Conservation (phyloP, 2,329 filamentous ascomycete genomes). For the Hortaea werneckii region DNA sequence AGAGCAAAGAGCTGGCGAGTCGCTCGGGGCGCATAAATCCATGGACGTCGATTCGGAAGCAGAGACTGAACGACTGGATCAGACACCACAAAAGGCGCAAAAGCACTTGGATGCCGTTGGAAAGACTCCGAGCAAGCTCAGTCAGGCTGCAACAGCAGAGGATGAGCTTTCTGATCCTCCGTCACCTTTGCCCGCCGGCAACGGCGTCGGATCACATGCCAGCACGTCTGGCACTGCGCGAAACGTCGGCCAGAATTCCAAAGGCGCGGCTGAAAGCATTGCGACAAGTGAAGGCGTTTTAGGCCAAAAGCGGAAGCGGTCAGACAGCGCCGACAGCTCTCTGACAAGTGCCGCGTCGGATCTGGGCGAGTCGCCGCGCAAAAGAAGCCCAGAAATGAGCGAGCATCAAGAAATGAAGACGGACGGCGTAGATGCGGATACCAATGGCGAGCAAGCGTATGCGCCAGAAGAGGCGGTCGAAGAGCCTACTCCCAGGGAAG, state of each 20-base stretch:
- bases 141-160: slow-evolving; percentile 44
- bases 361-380: slow-evolving; percentile 25
- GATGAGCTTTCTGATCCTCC: slow-evolving; percentile 29
- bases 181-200: slow-evolving; percentile 19
- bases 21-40: slow-evolving; percentile 14
- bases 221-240: slow-evolving; percentile 19
- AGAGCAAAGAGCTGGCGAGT: slow-evolving; percentile 2
- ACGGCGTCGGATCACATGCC: slow-evolving; percentile 23
- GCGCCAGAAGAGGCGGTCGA: slow-evolving; percentile 34
- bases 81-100: slow-evolving; percentile 38
- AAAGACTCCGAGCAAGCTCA: slow-evolving; percentile 67
- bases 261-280: background rate
- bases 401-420: slow-evolving; percentile 5
- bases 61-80: slow-evolving; percentile 85
- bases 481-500: slow-evolving; percentile 17
- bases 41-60: slow-evolving; percentile 64
- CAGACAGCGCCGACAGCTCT: slow-evolving; percentile 30
- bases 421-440: slow-evolving; percentile 24
- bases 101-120: slow-evolving; percentile 40
- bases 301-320: slow-evolving; percentile 37
- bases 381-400: slow-evolving; percentile 19
- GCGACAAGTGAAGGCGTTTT: background rate
- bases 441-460: slow-evolving; percentile 24
- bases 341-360: slow-evolving; percentile 27
- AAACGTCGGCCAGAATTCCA: background rate